Conservation (phyloP, 345 rosid genomes). For the Eucalyptus cladocalyx region DNA sequence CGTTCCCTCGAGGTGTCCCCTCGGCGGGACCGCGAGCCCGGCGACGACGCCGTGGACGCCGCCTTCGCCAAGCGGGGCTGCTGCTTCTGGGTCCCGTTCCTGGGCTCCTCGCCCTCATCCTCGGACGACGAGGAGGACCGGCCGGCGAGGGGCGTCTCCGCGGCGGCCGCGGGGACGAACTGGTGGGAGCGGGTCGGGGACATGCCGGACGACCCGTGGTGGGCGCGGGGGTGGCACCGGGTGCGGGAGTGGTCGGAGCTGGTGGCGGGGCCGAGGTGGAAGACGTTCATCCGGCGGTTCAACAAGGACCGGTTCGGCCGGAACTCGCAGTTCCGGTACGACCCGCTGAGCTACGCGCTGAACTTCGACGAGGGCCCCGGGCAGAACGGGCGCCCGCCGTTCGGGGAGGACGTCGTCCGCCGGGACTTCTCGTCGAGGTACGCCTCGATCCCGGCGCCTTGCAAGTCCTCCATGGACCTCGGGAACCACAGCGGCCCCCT, state of each 20-base stretch:
- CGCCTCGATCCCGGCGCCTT: neutral
- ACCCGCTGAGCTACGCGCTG: slow-evolving; percentile 70
- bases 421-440: slow-evolving; percentile 12
- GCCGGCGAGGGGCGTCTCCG: neutral
- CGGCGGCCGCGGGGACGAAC: neutral
- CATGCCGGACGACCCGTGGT: neutral
- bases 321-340: slow-evolving; percentile 45
- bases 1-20: neutral
- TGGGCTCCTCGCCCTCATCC: neutral
- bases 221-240: slow-evolving; percentile 9
- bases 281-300: slow-evolving; percentile 19
- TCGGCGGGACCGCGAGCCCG: neutral
- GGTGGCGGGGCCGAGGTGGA: slow-evolving; percentile 37
- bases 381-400: neutral
- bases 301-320: slow-evolving; percentile 2
- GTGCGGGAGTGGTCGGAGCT: slow-evolving; percentile 44
- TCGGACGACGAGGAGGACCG: neutral
- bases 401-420: neutral
- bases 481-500: neutral
- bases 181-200: slow-evolving; percentile 14
- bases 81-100: slow-evolving; percentile 3
- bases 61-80: neutral
- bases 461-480: slow-evolving; percentile 3
- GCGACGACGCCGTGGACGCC: neutral
- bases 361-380: slow-evolving; percentile 71